Evolutionary conservation across 2,329 filamentous ascomycete species (phyloP).

Genomic region (Pseudocercospora pini-densiflorae): DNA sequence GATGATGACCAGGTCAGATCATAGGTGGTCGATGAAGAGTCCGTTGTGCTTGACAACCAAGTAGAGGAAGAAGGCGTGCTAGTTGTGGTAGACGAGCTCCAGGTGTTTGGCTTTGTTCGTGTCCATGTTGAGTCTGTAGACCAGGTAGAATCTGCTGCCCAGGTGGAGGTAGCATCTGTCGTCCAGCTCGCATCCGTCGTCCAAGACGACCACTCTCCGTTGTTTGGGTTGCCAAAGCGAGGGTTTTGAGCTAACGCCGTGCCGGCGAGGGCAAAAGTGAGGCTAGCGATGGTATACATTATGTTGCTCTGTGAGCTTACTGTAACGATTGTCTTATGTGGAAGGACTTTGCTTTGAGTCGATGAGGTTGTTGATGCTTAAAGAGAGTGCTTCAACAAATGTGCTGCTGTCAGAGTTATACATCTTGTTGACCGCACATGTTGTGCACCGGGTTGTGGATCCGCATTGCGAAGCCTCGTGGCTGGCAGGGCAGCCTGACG

Average conservation of each 20-base stretch:
- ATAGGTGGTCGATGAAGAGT: not conserved
- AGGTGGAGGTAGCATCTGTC: not conserved
- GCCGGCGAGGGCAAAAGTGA: not conserved
- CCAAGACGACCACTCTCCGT: not conserved
- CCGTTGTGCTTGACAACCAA: not conserved
- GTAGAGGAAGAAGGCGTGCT: not conserved
- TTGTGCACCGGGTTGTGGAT: not conserved
- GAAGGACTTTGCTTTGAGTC: not conserved
- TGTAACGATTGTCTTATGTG: not conserved
- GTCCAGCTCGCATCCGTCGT: not conserved
- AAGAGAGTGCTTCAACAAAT: not conserved
- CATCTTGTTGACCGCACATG: not conserved
- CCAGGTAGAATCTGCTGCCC: not conserved
- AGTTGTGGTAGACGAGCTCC: not conserved
- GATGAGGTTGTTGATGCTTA: not conserved
- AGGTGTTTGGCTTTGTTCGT: not conserved
- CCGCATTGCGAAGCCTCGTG: slow-evolving; percentile 4
- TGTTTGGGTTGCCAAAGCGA: not conserved
- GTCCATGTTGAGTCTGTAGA: not conserved
- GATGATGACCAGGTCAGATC: not conserved
- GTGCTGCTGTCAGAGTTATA: not conserved
- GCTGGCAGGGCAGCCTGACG: slow-evolving; percentile 2
- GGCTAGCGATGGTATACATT: slow-evolving; percentile 2
- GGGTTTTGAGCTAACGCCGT: not conserved
- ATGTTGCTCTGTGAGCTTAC: not conserved